Base-by-base conservation (phyloP, 495 filamentous ascomycete species). In the Aspergillus kassunensis region DNA sequence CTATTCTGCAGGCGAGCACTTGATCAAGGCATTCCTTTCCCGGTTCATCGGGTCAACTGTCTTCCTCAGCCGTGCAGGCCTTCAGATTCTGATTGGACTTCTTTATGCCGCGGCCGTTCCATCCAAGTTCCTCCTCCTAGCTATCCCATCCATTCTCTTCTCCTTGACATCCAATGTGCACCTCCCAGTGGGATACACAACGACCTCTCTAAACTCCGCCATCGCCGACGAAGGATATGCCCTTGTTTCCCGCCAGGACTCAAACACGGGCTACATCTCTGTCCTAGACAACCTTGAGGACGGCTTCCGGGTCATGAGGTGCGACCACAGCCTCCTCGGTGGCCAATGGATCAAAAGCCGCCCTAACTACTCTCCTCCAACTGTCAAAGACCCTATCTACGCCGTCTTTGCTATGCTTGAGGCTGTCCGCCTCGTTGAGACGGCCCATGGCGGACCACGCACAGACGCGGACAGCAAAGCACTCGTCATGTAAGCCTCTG, bases 401-500 rank as follows among this genome's bases (percentile, higher is more conserved):
- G 85, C 89, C 0, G 83, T 97, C 13, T 98, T 98, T 66, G 81
- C 85, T 16, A 95, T 91, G 77, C 79, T 98, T 21, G 93, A 97
- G 63, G 90, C 92, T 4, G 88, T 97, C 7, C 79, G 93, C 24
- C 75, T 98, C 20, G 76, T 96, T 29, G 77, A 89, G 56, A 71
- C 73, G 3, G 74, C 80, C 44, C 47, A 66, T 51, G 56, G 65
- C 19, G 58, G 73, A 51, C 66, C 77, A 16, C 61, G 71, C 68
- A 66, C 75, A 8, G 87, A 91, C 54, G 64, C 70, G n/a, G 65
- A 85, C 30, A 85, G 89, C 24, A 86, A 80, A 47, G 93, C 93
- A 2, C 75, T 98, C 2, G 87, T 96, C 39, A 87, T 98, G 88
- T 80, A 70, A 15, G 0, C 25, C 4, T 25, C 3, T 11, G 8